Conservation (phyloP, 2,329 filamentous ascomycete species). For the Xylariaceae sp. region DNA sequence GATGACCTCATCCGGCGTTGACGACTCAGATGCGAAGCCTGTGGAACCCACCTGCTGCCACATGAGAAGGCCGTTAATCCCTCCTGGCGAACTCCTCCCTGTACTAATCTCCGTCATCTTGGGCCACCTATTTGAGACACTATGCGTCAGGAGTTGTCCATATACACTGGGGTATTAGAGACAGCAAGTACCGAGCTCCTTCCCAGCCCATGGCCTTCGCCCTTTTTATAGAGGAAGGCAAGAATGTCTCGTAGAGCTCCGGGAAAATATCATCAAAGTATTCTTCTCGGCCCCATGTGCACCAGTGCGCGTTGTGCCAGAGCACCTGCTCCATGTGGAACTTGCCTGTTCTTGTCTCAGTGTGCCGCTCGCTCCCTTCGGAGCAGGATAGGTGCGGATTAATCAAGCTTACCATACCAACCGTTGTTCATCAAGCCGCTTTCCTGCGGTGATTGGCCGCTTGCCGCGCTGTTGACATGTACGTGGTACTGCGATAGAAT, state of each 20-base stretch:
- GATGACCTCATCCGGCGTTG: not conserved
- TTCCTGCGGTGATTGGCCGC: slow-evolving; percentile 50
- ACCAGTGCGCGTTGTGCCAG: slow-evolving; percentile 52
- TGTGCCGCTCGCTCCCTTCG: not conserved
- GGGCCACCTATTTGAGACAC: slow-evolving; percentile 43
- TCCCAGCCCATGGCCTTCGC: slow-evolving; percentile 44
- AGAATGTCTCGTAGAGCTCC: slow-evolving; percentile 43
- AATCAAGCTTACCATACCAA: slow-evolving; percentile 49
- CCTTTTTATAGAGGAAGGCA: slow-evolving; percentile 41
- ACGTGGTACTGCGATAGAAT: slow-evolving; percentile 53
- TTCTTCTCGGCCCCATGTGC: slow-evolving; percentile 47
- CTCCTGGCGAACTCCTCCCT: slow-evolving; percentile 55
- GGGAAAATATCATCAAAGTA: slow-evolving; percentile 48
- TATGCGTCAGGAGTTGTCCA: not conserved
- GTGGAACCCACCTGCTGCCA: slow-evolving; percentile 50
- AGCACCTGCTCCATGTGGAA: slow-evolving; percentile 54
- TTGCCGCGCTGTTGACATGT: slow-evolving; percentile 50
- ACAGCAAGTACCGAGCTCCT: slow-evolving; percentile 37
- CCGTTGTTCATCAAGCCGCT: slow-evolving; percentile 55
- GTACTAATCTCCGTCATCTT: slow-evolving; percentile 57
- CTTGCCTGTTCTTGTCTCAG: slow-evolving; percentile 36
- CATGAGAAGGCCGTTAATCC: slow-evolving; percentile 57
- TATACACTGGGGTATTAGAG: not conserved
- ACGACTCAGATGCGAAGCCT: not conserved
- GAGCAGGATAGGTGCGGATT: not conserved